Evolutionary conservation across 78 protist genomes (phyloP).

Genomic region (Paratrimastix pyriformis): DNA sequence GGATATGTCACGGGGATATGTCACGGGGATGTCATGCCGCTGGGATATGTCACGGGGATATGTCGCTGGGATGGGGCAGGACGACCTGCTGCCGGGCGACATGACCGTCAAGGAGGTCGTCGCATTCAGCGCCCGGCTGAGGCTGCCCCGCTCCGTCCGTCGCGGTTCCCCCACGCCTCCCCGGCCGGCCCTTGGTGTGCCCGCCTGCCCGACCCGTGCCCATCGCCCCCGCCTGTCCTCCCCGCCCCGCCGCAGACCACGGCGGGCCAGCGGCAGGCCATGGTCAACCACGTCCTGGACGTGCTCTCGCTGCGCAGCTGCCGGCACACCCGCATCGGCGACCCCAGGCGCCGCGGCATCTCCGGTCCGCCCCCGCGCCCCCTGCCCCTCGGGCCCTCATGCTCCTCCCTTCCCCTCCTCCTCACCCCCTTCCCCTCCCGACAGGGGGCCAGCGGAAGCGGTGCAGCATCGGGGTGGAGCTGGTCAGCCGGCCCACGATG

Average conservation of each 20-base stretch:
- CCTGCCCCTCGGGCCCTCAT: background rate
- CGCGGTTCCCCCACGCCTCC: background rate
- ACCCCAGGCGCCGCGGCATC: background rate
- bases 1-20: too few relatives aligned
- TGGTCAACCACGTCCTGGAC: background rate
- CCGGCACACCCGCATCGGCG: conserved; percentile 1
- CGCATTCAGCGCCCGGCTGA: background rate
- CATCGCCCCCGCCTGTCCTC: too few relatives aligned
- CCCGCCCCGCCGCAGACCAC: background rate
- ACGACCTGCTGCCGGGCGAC: background rate
- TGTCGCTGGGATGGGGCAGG: too few relatives aligned
- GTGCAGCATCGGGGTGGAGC: too few relatives aligned
- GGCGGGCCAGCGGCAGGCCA: background rate
- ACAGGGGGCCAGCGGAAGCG: too few relatives aligned
- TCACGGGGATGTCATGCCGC: too few relatives aligned
- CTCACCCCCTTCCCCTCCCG: too few relatives aligned
- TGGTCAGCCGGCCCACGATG: too few relatives aligned
- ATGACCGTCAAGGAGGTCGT: background rate
- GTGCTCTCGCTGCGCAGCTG: background rate
- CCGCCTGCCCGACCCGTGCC: too few relatives aligned
- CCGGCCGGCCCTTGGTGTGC: too few relatives aligned
- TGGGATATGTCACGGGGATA: too few relatives aligned
- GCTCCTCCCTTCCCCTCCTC: too few relatives aligned
- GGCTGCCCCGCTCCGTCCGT: background rate
- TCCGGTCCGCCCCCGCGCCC: background rate